A percentile compares a stretch with the other conserved stretches of the same genome.
These are phyloP conservation scores for Metahyphopichia silvanorum DNA, from an alignment of 805 yeast genomes.

Conservation along the genomic window DNA sequence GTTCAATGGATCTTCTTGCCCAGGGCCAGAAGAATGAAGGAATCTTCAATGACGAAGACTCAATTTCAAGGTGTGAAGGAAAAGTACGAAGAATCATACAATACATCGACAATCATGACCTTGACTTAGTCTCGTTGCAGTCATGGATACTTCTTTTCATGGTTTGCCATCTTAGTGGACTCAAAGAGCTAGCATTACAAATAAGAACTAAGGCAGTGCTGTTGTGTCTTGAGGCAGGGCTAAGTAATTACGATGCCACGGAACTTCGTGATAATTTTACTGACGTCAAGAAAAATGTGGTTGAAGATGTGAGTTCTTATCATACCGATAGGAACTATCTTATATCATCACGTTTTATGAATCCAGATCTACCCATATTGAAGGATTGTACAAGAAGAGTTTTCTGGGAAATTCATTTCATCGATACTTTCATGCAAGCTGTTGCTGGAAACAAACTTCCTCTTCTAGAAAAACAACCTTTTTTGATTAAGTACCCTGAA, in stretches of 20 bases:
- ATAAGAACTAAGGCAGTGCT: slow-evolving; percentile 1
- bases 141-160: background rate
- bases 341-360: background rate
- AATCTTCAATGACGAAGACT: background rate
- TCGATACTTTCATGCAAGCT: background rate
- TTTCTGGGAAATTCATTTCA: background rate
- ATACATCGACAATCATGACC: background rate
- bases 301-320: background rate
- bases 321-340: background rate
- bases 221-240: background rate
- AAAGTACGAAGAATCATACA: background rate
- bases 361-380: slow-evolving; percentile 17
- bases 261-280: slow-evolving; percentile 1
- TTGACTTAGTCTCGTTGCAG: slow-evolving; percentile 1
- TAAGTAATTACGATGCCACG: background rate
- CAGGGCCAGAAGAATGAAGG: background rate
- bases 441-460: slow-evolving; percentile 13
- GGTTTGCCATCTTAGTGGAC: background rate
- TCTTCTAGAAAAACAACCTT: slow-evolving; percentile 28
- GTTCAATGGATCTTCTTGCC: slow-evolving; percentile 1
- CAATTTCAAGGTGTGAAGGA: too few relatives aligned
- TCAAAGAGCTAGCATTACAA: background rate
- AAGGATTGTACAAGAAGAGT: slow-evolving; percentile 1
- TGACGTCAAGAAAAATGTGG: background rate
- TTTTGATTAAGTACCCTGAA: slow-evolving; percentile 39